Base-by-base conservation (phyloP, 805 yeast species). In the Nakazawaea laoshanensis region DNA sequence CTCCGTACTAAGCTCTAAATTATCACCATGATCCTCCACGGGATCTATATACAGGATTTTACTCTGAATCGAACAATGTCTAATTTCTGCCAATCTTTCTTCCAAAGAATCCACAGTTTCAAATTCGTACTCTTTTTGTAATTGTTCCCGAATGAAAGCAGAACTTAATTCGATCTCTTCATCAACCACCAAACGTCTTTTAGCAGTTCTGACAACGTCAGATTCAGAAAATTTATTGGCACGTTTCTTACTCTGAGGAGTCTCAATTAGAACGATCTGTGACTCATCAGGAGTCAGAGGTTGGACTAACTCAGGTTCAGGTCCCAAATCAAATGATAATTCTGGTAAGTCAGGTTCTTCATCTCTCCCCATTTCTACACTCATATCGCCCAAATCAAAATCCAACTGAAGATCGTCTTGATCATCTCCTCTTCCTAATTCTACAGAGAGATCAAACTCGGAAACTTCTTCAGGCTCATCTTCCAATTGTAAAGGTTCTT, bases 381-480 rank as follows among this genome's bases (percentile, higher is more conserved):
- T 44, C 37, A 43, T 35, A 10, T 41, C 47, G 3, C 49, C 58
- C 7, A 56, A 37, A 36, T 56, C 61, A 21, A 63, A 52, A 23
- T 55, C 52, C 13, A 60, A 43, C 22, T 55, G 49, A 13, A 57
- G 38, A 21, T 53, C 56, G 20, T 48, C 53, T 25, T 49, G 52
- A 13, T 41, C 52, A 4, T 49, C 54, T 32, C 68, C 66, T 52
- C 92, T 70, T 7, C 80, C 84, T 27, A 75, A 45, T 50, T 84
- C 94, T 27, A 84, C 65, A 0, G 88, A 78, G 20, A 60, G 64
- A 44, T 78, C 80, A 27, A 63, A 58, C 2, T 34, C 33, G 6
- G 17, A 20, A 13, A 18, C 39, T 37, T n/a, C 33, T 36, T 21
- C 31, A 27, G 20, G 37, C 13, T 52, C 46, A 9, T 53, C 58